These are phyloP conservation scores for Mycena rosella DNA, from an alignment of 768 basidiomycete genomes.

Conservation along the genomic window DNA sequence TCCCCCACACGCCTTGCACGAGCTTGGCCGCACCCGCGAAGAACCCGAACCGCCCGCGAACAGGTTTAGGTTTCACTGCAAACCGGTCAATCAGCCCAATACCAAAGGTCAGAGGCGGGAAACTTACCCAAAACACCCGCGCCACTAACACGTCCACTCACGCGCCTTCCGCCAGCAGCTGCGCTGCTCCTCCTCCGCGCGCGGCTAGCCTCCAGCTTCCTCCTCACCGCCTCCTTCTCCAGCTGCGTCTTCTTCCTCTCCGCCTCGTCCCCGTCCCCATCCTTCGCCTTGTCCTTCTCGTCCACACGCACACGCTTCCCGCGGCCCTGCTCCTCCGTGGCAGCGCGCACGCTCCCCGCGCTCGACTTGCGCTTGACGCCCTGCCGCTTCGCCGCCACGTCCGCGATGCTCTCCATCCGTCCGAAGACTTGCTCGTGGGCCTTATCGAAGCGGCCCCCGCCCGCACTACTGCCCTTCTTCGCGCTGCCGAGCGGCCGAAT, in stretches of 20 bases:
- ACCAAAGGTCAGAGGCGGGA: slow-evolving; percentile 13
- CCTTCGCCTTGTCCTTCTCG: slow-evolving; percentile 41
- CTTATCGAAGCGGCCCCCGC: slow-evolving; percentile 61
- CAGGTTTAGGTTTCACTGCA: slow-evolving; percentile 55
- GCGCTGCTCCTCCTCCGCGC: slow-evolving; percentile 79
- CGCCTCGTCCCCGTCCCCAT: slow-evolving; percentile 53
- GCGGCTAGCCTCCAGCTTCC: slow-evolving; percentile 74
- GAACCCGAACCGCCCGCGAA: slow-evolving; percentile 71
- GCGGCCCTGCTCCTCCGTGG: slow-evolving; percentile 47
- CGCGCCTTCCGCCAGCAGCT: slow-evolving; percentile 50
- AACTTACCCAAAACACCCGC: slow-evolving; percentile 56
- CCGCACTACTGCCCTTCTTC: slow-evolving; percentile 40
- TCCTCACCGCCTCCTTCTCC: slow-evolving; percentile 70
- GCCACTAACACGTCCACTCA: slow-evolving; percentile 55
- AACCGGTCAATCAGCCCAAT: slow-evolving; percentile 12
- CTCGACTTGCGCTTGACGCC: slow-evolving; percentile 66
- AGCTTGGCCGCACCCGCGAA: slow-evolving; percentile 78
- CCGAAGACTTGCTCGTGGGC: slow-evolving; percentile 74
- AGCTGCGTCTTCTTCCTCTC: slow-evolving; percentile 61
- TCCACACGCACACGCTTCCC: slow-evolving; percentile 51
- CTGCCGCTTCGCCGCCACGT: slow-evolving; percentile 50
- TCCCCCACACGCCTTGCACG: slow-evolving; percentile 80
- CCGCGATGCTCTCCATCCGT: slow-evolving; percentile 84
- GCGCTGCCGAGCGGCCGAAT: slow-evolving; percentile 48
- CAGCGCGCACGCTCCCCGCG: slow-evolving; percentile 41